Evolutionary conservation across 352 stramenopile genomes (phyloP).

Genomic region (Globisporangium sylvaticum): DNA sequence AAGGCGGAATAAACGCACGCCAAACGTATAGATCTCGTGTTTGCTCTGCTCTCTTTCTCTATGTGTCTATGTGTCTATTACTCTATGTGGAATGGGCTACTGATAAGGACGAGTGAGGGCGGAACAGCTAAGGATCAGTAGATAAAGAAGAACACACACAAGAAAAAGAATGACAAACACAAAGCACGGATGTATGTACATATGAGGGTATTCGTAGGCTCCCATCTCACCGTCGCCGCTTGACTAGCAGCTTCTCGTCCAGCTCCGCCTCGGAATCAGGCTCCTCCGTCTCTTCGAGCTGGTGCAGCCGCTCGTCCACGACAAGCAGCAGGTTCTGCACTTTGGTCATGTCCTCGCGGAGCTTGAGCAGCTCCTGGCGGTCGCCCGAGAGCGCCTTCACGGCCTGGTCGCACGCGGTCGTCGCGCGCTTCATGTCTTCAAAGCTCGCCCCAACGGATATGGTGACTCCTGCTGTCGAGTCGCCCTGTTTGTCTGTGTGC

Average conservation of each 20-base stretch:
- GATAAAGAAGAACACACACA: neutral
- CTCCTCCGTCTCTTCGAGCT: slow-evolving; percentile 49
- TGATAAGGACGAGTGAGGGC: neutral
- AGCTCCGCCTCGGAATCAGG: slow-evolving; percentile 35
- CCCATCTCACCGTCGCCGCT: neutral
- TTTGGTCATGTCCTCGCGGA: slow-evolving; percentile 72
- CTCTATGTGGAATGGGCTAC: neutral
- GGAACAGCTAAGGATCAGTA: neutral
- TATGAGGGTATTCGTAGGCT: neutral
- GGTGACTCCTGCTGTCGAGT: slow-evolving; percentile 9
- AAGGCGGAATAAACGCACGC: neutral
- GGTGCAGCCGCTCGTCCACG: slow-evolving; percentile 63
- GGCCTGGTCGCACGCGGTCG: slow-evolving; percentile 25
- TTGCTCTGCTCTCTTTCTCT: neutral
- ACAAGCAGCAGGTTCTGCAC: slow-evolving; percentile 73
- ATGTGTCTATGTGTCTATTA: neutral
- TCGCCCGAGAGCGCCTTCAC: slow-evolving; percentile 46
- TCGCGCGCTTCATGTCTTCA: slow-evolving; percentile 26
- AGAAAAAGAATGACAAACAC: neutral
- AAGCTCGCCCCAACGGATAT: slow-evolving; percentile 13
- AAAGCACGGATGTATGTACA: neutral
- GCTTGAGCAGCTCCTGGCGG: slow-evolving; percentile 39
- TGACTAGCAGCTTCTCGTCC: neutral
- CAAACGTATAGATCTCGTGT: neutral
- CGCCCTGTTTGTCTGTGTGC: neutral